phyloP scores from a whole-genome alignment of 2,329 filamentous ascomycete genomes.

The Akanthomyces dipterigenus region DNA sequence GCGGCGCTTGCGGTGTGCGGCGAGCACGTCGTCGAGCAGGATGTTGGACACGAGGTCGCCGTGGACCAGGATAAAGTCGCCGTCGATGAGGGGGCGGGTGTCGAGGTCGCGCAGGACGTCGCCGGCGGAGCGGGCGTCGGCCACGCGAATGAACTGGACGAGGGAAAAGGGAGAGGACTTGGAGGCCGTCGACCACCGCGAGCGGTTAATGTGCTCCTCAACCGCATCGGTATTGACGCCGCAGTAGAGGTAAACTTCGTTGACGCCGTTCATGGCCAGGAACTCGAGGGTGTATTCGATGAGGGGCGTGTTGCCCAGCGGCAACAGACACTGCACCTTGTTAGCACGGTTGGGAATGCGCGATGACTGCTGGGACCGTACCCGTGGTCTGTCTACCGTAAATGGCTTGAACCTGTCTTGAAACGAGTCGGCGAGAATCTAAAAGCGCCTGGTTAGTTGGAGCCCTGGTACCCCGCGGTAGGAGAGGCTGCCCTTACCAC shows the following conservation, averaged over 20 bases:
- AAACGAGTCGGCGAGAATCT: constrained; percentile 92
- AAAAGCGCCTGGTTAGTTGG: not conserved
- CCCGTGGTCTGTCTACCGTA: constrained; percentile 79
- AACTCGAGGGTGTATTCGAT: constrained; percentile 98
- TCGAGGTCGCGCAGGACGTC: constrained; percentile 95
- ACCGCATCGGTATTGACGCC: constrained; percentile 81
- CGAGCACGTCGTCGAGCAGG: constrained; percentile 70
- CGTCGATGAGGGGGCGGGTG: constrained; percentile 72
- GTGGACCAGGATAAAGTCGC: constrained; percentile 89
- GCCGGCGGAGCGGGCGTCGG: constrained; percentile 76
- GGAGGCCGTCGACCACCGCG: constrained; percentile 59
- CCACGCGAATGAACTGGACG: constrained; percentile 77
- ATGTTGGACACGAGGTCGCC: constrained; percentile 90
- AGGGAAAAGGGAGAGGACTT: constrained; percentile 62
- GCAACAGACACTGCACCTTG: constrained; percentile 69
- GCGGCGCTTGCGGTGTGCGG: constrained; percentile 72
- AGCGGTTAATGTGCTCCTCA: constrained; percentile 76
- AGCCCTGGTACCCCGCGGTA: constrained; percentile 15
- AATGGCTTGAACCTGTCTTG: constrained; percentile 89
- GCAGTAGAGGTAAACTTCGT: constrained; percentile 89
- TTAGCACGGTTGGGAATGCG: constrained; percentile 14
- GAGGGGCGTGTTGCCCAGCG: constrained; percentile 85
- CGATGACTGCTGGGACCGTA: constrained; percentile 31
- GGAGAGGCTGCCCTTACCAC: constrained; percentile 35
- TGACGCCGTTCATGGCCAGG: constrained; percentile 88